Evolutionary conservation across 805 yeast species (phyloP).

Genomic region (Helenozyma baotianmanensis): DNA sequence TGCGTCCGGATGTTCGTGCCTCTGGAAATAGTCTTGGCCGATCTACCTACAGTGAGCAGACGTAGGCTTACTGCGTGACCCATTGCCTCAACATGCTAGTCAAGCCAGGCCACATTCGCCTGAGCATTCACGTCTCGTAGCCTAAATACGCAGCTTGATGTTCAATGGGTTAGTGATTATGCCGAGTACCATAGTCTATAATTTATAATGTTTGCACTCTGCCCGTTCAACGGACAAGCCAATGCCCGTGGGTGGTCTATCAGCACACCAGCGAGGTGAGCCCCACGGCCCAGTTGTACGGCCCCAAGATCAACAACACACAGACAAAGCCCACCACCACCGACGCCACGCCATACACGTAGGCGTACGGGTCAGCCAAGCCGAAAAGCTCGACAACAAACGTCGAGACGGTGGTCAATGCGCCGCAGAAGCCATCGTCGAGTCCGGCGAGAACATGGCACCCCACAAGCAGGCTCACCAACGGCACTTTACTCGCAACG

Average conservation of each 20-base stretch:
- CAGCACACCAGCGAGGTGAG: constrained; percentile 18
- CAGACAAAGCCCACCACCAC: constrained; percentile 44
- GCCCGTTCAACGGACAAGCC: no score
- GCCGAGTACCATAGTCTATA: no score
- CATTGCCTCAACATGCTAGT: no score
- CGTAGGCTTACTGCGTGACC: no score
- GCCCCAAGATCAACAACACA: constrained; percentile 60
- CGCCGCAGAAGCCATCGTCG: constrained; percentile 66
- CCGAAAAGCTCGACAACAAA: constrained; percentile 62
- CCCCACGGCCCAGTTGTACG: constrained; percentile 67
- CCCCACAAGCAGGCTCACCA: constrained; percentile 28
- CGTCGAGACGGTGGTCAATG: constrained; percentile 71
- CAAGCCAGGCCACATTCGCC: no score
- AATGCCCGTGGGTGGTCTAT: constrained; percentile 8
- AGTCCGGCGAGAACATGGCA: constrained; percentile 55
- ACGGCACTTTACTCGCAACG: constrained; percentile 11
- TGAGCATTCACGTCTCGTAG: no score
- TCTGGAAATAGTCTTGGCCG: no score
- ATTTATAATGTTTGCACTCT: no score
- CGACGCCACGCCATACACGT: constrained; percentile 49
- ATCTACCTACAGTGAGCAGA: no score
- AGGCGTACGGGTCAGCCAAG: constrained; percentile 28
- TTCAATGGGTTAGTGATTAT: no score
- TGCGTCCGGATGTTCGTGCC: no score
- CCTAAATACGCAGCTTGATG: no score